Percentiles rank a stretch among this genome's conserved stretches.
These are phyloP conservation scores for Cymbidium sinense DNA, from an alignment of 106 monocot genomes.

Conservation along the genomic window DNA sequence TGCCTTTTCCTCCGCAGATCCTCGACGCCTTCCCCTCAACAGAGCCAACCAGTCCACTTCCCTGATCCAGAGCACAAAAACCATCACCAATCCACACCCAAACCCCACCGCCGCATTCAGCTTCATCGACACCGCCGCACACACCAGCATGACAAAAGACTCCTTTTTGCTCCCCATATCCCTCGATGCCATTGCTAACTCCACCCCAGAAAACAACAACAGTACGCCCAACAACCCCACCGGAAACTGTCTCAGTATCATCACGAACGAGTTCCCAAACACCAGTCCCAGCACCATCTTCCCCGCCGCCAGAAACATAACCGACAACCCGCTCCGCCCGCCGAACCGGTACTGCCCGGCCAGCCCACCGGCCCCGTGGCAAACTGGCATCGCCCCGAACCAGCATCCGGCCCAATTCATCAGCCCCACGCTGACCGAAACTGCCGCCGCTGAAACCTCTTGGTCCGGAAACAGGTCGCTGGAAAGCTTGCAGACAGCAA, in stretches of 20 bases:
- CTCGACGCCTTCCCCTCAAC: too few relatives aligned
- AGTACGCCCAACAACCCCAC: slow-evolving; percentile 83
- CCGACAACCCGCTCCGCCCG: slow-evolving; percentile 77
- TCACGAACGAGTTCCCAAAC: slow-evolving; percentile 76
- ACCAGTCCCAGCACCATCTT: slow-evolving; percentile 62
- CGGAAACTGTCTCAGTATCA: slow-evolving; percentile 65
- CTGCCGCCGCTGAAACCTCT: slow-evolving; percentile 47
- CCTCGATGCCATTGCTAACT: slow-evolving; percentile 93
- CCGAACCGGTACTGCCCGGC: slow-evolving; percentile 97
- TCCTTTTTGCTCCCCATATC: slow-evolving; percentile 89
- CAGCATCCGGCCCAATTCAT: slow-evolving; percentile 96
- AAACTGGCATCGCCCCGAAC: slow-evolving; percentile 97
- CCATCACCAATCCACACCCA: slow-evolving; percentile 49
- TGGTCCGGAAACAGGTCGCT: slow-evolving; percentile 79
- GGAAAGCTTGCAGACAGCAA: slow-evolving; percentile 69
- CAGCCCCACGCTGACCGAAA: slow-evolving; percentile 80
- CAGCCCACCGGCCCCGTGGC: slow-evolving; percentile 94
- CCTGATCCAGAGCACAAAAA: slow-evolving; percentile 49
- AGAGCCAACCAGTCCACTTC: too few relatives aligned
- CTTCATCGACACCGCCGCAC: slow-evolving; percentile 80
- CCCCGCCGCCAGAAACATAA: slow-evolving; percentile 59
- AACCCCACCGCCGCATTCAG: slow-evolving; percentile 85
- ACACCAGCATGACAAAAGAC: slow-evolving; percentile 85
- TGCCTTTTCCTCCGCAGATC: too few relatives aligned
- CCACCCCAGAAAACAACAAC: slow-evolving; percentile 83